A percentile compares a stretch with the other conserved stretches of the same genome.
Evolutionary conservation across 495 filamentous ascomycete genomes (phyloP).

Genomic region (Hypoxylon fragiforme): DNA sequence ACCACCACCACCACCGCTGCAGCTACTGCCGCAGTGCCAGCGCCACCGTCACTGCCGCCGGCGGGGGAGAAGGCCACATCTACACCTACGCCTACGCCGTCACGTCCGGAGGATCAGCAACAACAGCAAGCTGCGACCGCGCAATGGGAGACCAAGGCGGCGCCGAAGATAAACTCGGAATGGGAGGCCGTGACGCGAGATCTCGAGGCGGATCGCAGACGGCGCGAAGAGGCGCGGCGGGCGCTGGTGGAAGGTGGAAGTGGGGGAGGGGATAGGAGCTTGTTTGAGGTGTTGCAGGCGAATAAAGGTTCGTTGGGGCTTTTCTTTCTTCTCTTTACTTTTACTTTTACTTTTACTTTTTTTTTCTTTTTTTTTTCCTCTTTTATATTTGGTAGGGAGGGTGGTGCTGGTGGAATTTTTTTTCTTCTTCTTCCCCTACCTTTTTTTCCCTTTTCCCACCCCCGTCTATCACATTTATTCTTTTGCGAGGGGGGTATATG

Average conservation of each 20-base stretch:
- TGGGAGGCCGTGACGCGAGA: constrained; percentile 80
- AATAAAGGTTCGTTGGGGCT: constrained; percentile 76
- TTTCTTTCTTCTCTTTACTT: not conserved
- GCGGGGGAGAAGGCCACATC: not conserved
- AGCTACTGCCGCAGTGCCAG: not conserved
- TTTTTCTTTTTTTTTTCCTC: not conserved
- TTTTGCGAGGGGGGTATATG: no score
- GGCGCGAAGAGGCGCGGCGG: constrained; percentile 58
- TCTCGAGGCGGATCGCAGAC: constrained; percentile 62
- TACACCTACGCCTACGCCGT: no score
- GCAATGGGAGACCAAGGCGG: constrained; percentile 43
- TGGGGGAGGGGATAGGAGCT: constrained; percentile 61
- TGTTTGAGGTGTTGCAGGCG: constrained; percentile 86
- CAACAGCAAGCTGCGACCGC: not conserved
- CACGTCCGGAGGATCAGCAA: no score
- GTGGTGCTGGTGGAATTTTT: no score
- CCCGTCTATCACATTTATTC: not conserved
- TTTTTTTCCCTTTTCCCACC: not conserved
- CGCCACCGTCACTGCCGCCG: no score
- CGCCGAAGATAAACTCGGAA: constrained; percentile 33
- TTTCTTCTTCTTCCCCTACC: not conserved
- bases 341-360: not conserved
- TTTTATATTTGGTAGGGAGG: no score
- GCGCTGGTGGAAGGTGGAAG: constrained; percentile 52
- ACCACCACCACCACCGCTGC: not conserved